Evolutionary conservation across 208 protist genomes (phyloP).

Genomic region (Crithidia mellificae): DNA sequence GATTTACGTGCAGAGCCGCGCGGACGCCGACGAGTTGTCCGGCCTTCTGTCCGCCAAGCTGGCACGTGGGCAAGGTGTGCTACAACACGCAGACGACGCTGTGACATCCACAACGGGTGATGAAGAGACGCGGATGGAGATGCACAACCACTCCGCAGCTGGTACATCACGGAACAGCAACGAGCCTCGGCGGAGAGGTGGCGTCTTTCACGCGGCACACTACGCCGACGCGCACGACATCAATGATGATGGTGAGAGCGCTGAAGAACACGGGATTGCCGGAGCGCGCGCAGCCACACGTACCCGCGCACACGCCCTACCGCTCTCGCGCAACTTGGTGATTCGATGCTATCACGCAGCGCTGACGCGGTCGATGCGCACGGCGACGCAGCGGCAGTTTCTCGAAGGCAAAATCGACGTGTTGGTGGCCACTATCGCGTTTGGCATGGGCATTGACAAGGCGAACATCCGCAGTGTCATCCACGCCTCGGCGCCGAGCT

Average conservation of each 20-base stretch:
- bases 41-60: conserved; percentile 48
- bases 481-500: conserved; percentile 94
- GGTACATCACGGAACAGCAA: background rate
- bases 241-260: background rate
- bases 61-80: conserved; percentile 15
- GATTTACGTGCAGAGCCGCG: conserved; percentile 84
- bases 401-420: conserved; percentile 84
- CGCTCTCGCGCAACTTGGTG: conserved; percentile 21
- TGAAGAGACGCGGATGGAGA: no score
- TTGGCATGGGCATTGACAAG: conserved; percentile 99
- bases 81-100: no score
- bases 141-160: no score
- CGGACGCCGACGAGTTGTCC: conserved; percentile 76
- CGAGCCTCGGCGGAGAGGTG: background rate
- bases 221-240: conserved; percentile 3
- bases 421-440: conserved; percentile 96
- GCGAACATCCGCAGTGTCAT: conserved; percentile 96
- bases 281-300: no score
- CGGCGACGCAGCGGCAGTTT: conserved; percentile 87
- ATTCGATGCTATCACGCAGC: conserved; percentile 84
- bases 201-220: conserved; percentile 15
- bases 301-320: background rate
- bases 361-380: conserved; percentile 50
- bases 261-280: background rate
- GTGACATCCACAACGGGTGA: no score